Evolutionary conservation across 2,329 filamentous ascomycete genomes (phyloP).

Genomic region (Epichloe sp.): DNA sequence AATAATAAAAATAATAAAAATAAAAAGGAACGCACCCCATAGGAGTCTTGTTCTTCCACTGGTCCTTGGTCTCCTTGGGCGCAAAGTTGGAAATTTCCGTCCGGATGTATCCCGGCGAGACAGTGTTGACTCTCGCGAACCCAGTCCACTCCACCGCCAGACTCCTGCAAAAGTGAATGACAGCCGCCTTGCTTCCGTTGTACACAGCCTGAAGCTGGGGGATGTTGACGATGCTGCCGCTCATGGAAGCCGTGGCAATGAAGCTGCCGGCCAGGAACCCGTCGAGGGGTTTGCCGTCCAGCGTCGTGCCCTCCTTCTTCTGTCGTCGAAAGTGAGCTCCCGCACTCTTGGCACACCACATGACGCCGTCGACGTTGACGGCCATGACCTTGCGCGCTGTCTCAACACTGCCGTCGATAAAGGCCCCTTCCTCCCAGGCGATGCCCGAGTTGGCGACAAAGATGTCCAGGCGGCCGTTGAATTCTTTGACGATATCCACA

Average conservation of each 20-base stretch:
- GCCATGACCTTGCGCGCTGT: constrained; percentile 55
- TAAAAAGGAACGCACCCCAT: constrained; percentile 41
- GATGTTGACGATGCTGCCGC: constrained; percentile 63
- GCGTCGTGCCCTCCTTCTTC: constrained; percentile 50
- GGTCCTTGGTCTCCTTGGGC: constrained; percentile 50
- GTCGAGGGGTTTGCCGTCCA: constrained; percentile 47
- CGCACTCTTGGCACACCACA: constrained; percentile 62
- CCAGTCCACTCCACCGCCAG: constrained; percentile 66
- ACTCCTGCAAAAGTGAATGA: constrained; percentile 49
- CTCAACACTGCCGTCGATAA: constrained; percentile 50
- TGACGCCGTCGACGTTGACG: constrained; percentile 64
- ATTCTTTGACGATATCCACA: constrained; percentile 44
- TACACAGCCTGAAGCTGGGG: constrained; percentile 64
- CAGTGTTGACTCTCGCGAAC: constrained; percentile 58
- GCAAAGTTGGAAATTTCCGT: constrained; percentile 60
- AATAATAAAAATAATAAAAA: constrained; percentile 1
- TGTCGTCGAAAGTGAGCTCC: constrained; percentile 58
- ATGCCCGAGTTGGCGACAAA: constrained; percentile 73
- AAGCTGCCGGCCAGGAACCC: constrained; percentile 55
- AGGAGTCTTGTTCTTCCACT: constrained; percentile 68
- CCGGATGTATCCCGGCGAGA: constrained; percentile 64
- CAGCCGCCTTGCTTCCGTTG: constrained; percentile 58
- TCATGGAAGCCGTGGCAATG: constrained; percentile 68
- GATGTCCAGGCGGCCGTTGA: constrained; percentile 62
- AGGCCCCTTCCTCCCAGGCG: constrained; percentile 55